Base-by-base conservation (phyloP, 2,329 filamentous ascomycete genomes). In the Magnaporthiopsis rhizophila region DNA sequence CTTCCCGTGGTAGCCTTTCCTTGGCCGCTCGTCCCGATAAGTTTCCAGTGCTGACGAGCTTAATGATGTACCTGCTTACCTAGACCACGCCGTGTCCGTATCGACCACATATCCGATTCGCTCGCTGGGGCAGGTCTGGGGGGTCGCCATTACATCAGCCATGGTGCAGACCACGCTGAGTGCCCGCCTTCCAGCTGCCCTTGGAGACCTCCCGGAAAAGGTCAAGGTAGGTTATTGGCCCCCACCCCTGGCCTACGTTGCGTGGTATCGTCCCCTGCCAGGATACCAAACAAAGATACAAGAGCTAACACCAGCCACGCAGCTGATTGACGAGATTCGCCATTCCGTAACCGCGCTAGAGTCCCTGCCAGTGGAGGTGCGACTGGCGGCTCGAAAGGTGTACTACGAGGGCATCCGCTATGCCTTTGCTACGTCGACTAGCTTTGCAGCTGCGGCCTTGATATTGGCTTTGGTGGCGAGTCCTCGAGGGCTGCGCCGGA, bases 111-210 rank as follows among this genome's bases (percentile, higher is more conserved):
- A 89, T 70, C 78, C 89, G 26, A 81, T 89, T 58, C 81, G 86
- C 32, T 88, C 85, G 0, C 74, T 89, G 3, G 86, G 86, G 2
- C 83, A 81, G 0, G 85, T 89, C 21, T 88, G 84, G 81, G 86
- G 86, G 12, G 86, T 89, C 1, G 85, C 86, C 0, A 76, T 85
- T 50, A 84, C 84, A 0, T 86, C 85, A 11, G 81, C 85, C 8
- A 85, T 89, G 59, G 78, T 87, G 45, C 86, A 89, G 73, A 88
- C 84, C 65, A 83, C 82, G 64, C 77, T 89, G 67, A 83, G 78
- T 68, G 74, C 79, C 68, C 77, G 79, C 66, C 77, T 89, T 32
- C 81, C 82, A 6, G 74, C 76, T 66, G 84, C 80, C 68, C 74
- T 88, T 72, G 78, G 75, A 70, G 81, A 79, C 71, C 75, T 87